Base-by-base conservation (phyloP, 768 basidiomycete genomes). In the Mycena rosella region DNA sequence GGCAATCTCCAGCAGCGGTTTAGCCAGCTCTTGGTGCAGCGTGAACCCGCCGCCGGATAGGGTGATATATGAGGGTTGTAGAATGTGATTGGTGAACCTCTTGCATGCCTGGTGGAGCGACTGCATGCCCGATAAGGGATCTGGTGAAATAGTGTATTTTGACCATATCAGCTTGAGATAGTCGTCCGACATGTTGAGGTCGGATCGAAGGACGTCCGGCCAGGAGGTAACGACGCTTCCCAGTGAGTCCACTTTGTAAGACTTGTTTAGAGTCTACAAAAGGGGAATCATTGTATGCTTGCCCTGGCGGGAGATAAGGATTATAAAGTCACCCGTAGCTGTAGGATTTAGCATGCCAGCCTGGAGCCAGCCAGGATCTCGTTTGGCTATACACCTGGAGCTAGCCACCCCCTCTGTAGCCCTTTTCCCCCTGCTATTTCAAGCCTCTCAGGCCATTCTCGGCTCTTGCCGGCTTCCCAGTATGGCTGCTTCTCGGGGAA, bases 311-410 rank as follows among this genome's bases (percentile, higher is more conserved):
- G n/a, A n/a, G n/a, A n/a, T n/a, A n/a, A n/a, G n/a, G n/a, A n/a
- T n/a, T n/a, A n/a, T n/a, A 34, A 34, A 34, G 13, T 40, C 54
- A 56, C 54, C 54, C 54, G 36, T 56, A 27, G 54, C 38, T 56
- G 54, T 42, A 56, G 4, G 4, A 17, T 27, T 26, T 26, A 24
- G 38, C 38, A 10, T 56, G 27, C 27, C 38, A 26, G 17, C 38
- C 36, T 56, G 54, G 54, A 40, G 22, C 8, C 38, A 56, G 54
- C 54, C 54, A 56, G 36, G 8, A 20, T 6, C 13, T 26, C 38
- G 38, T 17, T 56, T 56, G 36, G n/a, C 36, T 56, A 42, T 17
- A 42, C 15, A 24, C 38, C 22, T 56, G 54, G 54, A 56, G 14
- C 54, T 42, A 56, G 54, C 54, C 54, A 56, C 4, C 22, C 38